Evolutionary conservation across 1,284 basidiomycete species (phyloP).

Genomic region (Papiliotrema fonsecae): DNA sequence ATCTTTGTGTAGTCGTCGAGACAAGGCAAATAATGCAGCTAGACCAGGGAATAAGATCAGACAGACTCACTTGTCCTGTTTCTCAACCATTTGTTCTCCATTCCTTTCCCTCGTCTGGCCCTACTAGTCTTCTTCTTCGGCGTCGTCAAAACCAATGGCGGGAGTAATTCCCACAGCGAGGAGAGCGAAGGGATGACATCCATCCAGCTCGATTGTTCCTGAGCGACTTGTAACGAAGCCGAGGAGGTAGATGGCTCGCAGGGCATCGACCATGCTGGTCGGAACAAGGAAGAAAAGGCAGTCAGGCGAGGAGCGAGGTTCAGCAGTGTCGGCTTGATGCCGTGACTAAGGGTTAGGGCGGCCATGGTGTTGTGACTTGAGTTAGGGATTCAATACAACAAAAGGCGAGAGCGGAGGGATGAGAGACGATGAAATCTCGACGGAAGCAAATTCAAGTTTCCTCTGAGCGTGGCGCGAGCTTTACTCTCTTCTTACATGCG

Average conservation of each 20-base stretch:
- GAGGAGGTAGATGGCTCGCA: conserved; percentile 24
- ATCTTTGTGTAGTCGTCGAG: too few relatives aligned
- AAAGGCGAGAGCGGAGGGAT: not conserved
- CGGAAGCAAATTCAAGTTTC: conserved; percentile 8
- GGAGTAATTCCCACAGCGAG: conserved; percentile 73
- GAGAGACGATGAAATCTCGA: not conserved
- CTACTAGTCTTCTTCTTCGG: conserved; percentile 94
- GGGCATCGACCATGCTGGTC: conserved; percentile 25
- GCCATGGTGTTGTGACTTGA: conserved; percentile 13
- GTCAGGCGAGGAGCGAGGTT: conserved; percentile 4
- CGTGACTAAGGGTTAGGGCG: conserved; percentile 11
- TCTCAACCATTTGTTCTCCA: conserved; percentile 89
- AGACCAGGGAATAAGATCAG: too few relatives aligned
- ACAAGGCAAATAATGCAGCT: too few relatives aligned
- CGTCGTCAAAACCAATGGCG: conserved; percentile 82
- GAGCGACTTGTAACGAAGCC: conserved; percentile 8
- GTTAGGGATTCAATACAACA: too few relatives aligned
- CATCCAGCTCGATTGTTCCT: conserved; percentile 4
- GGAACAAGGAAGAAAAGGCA: conserved; percentile 10
- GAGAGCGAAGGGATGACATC: conserved; percentile 33
- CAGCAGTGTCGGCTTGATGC: not conserved
- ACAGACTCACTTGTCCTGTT: conserved; percentile 84
- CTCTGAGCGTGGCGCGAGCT: too few relatives aligned
- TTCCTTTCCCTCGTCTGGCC: conserved; percentile 90
- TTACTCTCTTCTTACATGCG: too few relatives aligned